These are phyloP conservation scores for Calendula officinalis DNA, from an alignment of 129 eudicot genomes.

Conservation along the genomic window DNA sequence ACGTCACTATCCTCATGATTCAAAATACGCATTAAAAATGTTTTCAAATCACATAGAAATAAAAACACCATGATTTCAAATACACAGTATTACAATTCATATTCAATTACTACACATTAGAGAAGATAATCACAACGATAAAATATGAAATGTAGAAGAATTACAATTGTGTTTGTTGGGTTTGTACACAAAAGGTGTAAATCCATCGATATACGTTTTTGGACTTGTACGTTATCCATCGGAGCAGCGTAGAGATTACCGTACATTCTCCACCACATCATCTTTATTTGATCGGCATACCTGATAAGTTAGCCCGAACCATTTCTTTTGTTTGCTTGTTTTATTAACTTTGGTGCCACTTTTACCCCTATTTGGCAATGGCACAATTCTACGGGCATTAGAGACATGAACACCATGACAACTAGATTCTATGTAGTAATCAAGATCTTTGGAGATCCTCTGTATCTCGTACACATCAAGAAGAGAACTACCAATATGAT, in stretches of 20 bases:
- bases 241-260: too few species aligned
- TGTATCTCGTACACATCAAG: conserved; percentile 54
- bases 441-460: conserved; percentile 49
- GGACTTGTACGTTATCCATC: too few species aligned
- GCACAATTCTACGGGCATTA: conserved; percentile 18
- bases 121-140: background rate
- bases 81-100: too few species aligned
- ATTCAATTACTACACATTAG: background rate
- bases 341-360: conserved; percentile 10
- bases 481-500: conserved; percentile 34
- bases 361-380: conserved; percentile 11
- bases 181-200: too few species aligned
- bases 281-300: conserved; percentile 35
- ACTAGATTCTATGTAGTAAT: conserved; percentile 35
- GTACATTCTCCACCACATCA: conserved; percentile 38
- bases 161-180: background rate
- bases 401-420: background rate
- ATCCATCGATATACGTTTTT: too few species aligned
- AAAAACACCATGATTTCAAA: background rate
- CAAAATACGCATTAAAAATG: background rate
- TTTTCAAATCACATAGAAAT: background rate
- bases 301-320: conserved; percentile 27
- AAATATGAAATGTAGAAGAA: background rate
- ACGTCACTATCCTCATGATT: background rate
- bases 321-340: conserved; percentile 20